phyloP scores from a whole-genome alignment of 495 filamentous ascomycete species.

The Hyaloscypha finlandica region DNA sequence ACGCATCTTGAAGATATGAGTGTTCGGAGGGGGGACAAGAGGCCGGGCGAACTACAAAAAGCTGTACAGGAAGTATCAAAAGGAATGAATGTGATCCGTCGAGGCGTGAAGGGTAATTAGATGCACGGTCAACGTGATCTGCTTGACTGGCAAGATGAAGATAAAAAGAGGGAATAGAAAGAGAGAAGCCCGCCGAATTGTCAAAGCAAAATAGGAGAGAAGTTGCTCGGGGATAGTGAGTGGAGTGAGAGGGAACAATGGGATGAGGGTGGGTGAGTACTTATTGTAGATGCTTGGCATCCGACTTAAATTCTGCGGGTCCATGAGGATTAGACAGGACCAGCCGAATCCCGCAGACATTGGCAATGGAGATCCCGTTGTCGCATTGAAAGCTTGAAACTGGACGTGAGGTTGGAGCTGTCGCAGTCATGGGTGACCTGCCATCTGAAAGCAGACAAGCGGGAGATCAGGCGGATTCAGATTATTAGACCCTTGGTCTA shows the following conservation, averaged over 20 bases:
- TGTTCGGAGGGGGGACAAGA: background rate
- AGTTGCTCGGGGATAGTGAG: conserved; percentile 23
- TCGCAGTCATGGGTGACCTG: conserved; percentile 32
- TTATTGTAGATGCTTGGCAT: conserved; percentile 35
- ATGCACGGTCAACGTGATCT: conserved; percentile 39
- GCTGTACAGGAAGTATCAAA: conserved; percentile 17
- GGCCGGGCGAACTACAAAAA: conserved; percentile 8
- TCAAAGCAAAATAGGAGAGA: conserved; percentile 6
- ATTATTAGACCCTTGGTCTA: conserved; percentile 9
- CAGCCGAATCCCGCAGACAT: conserved; percentile 24
- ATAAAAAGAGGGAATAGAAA: conserved; percentile 28
- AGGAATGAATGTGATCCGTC: conserved; percentile 30
- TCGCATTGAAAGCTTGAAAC: conserved; percentile 41
- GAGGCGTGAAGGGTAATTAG: conserved; percentile 33
- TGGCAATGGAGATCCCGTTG: conserved; percentile 38
- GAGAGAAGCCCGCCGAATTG: conserved; percentile 5
- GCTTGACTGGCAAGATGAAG: conserved; percentile 37
- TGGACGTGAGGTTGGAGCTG: conserved; percentile 34
- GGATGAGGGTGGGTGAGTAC: conserved; percentile 22
- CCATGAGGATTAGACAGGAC: conserved; percentile 23
- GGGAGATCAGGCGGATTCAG: conserved; percentile 24
- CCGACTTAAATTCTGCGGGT: conserved; percentile 4
- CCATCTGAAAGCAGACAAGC: conserved; percentile 27
- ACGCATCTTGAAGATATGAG: conserved; percentile 30
- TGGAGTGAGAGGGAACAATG: conserved; percentile 21